Base-by-base conservation (phyloP, 768 basidiomycete genomes). In the Daedaleopsis sinensis region DNA sequence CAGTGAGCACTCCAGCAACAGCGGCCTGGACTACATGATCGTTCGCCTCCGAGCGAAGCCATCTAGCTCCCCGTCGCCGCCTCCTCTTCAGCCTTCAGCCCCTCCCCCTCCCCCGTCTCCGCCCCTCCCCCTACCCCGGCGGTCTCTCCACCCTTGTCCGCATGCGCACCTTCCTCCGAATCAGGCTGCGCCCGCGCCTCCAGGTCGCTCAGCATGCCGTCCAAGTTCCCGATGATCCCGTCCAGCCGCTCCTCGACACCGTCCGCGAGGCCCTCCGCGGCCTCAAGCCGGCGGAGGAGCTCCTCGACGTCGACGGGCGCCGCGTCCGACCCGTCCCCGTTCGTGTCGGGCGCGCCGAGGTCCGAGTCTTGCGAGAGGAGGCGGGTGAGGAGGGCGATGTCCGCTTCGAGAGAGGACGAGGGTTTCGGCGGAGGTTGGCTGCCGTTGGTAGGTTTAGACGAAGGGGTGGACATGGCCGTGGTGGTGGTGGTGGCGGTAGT, bases 161-260 rank as follows among this genome's bases (percentile, higher is more conserved):
- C 39, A 42, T 10, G 5, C 13, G 11, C 39, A 42, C 39, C 39
- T 13, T 18, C 13, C 39, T 42, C 5, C 18, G 18, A n/a, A n/a
- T n/a, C n/a, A n/a, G n/a, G 5, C 39, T 42, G 39, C 13, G 13
- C 39, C 11, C 18, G 39, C 3, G 51, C 27, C 57, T 82, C 82
- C 21, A 90, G 73, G 12, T 71, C 71, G 6, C 73, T 72, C 16
- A 91, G 69, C 9, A 91, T 72, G 12, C 64, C 65, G 68, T 91
- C 87, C 60, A 91, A 73, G 53, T 82, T 83, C 47, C 70, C 79
- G 55, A 93, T 73, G 37, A 93, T 74, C 19, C 70, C 78, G 68
- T 93, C 89, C 44, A 93, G 74, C 64, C 81, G 83, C 58, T 70
- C 70, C 68, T 92, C 91, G 49, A 93, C 79, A 2, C 79, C 85